phyloP scores from a whole-genome alignment of 139 green algal genomes.

The Chlamydomonas eustigma region DNA sequence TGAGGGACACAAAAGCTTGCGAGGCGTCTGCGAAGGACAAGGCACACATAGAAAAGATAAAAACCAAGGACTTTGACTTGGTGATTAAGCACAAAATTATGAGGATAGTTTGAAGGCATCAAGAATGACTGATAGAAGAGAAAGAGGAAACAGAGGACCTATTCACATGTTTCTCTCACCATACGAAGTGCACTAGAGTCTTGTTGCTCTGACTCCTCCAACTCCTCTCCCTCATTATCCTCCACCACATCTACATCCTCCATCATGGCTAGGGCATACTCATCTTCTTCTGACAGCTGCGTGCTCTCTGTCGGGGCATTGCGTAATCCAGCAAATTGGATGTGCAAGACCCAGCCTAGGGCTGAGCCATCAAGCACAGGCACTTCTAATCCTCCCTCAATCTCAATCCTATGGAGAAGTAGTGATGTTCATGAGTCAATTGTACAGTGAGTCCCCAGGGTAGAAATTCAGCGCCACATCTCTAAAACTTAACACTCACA shows the following conservation, averaged over 20 bases:
- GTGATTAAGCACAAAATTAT: too few species aligned
- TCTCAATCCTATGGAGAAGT: slow-evolving; percentile 65
- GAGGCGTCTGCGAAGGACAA: too few species aligned
- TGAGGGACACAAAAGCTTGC: not conserved
- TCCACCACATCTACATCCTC: not conserved
- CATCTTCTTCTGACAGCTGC: not conserved
- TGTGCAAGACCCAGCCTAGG: slow-evolving; percentile 30
- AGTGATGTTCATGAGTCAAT: not conserved
- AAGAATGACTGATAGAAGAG: too few species aligned
- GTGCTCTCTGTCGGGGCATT: not conserved
- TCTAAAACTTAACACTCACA: not conserved
- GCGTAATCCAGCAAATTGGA: slow-evolving; percentile 17
- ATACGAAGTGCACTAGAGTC: too few species aligned
- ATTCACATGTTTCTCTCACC: too few species aligned
- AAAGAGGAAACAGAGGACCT: too few species aligned
- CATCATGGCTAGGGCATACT: not conserved
- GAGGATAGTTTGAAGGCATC: too few species aligned
- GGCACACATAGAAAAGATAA: too few species aligned
- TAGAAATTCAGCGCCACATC: too few species aligned
- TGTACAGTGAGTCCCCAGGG: not conserved
- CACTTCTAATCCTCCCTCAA: slow-evolving; percentile 65
- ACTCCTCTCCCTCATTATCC: not conserved
- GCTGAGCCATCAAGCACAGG: slow-evolving; percentile 83
- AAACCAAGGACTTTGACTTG: too few species aligned
- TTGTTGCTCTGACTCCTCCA: not conserved